Base-by-base conservation (phyloP, 2,329 filamentous ascomycete genomes). In the Ophiostoma quercus region DNA sequence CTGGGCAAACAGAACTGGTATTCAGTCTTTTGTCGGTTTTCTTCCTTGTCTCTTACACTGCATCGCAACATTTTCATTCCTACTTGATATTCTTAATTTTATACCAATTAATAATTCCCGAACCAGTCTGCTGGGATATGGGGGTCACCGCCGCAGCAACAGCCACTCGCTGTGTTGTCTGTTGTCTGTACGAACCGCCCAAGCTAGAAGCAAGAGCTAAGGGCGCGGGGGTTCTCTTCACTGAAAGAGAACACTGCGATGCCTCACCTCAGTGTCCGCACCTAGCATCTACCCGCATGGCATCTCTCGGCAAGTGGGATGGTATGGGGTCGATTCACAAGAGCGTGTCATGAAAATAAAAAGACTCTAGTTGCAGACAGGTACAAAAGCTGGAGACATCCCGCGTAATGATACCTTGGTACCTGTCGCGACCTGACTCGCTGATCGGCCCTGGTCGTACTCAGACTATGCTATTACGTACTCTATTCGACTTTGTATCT, bases 41-140 rank as follows among this genome's bases (percentile, higher is more conserved):
- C 14, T 47, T 8, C 1, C n/a, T 51, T n/a, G n/a, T 51, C 0
- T 19, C 16, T 47, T 47, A 14, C 39, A 41, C 11, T 41, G 12
- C 11, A 1, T 11, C 11, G 39, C 25, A 62, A 14, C 32, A 3
- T 7, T 62, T 29, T 29, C 32, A 6, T 32, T 62, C n/a, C 25
- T 62, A 1, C 32, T 32, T 32, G 12, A 6, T 34, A 3, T 14
- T 29, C 3, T 6, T 19, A 2, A 41, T 14, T 41, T 3, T 41
- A 1, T 5, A 29, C 32, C 6, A 16, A 16, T 34, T 62, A 4
- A 25, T 60, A 12, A 9, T 65, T 41, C 32, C 62, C 62, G 19
- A 65, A 65, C 62, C 62, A 65, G 19, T 6, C 32, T 39, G 62
- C 62, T 65, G 62, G 62, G 62, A 65, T 39, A 65, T 39, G 62